Base-by-base conservation (phyloP, 768 basidiomycete genomes). In the Mycena vulgaris region DNA sequence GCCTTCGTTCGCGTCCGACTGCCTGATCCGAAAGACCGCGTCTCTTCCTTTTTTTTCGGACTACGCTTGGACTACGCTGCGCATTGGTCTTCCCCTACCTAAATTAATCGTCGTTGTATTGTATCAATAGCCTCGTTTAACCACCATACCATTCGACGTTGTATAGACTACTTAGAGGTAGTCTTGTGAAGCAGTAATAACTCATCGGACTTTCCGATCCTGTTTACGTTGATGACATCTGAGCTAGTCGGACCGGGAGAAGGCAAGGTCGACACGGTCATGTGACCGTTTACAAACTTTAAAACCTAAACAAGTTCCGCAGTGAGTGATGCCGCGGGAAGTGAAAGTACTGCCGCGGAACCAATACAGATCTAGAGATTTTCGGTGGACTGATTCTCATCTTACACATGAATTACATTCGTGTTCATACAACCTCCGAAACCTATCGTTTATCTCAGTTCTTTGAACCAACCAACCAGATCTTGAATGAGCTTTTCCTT, bases 1-100 rank as follows among this genome's bases (percentile, higher is more conserved):
- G 90, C 51, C 53, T 64, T 7, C 21, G 21, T 21, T 55, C 48
- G 23, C 55, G 55, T 16, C 59, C 40, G 8, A 17, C 48, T 10
- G 39, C 39, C 40, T 49, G 48, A 40, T 27, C 33, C 37, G 33
- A 55, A 37, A 13, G 31, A 16, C 21, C n/a, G 21, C 11, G 11
- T n/a, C 6, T 39, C 28, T 33, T 7, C 3, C 9, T 31, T 25
- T 14, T 37, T 35, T 58, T 23, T 48, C 11, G 19, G 51, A 52
- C 23, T 57, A 11, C 19, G 11, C 40, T n/a, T 39, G 48, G 60
- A 23, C 25, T 30, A 13, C 30, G 14, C 27, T 27, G 14, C 27
- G 8, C 14, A 10, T 45, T 25, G 33, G 27, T 30, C 25, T 19
- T 21, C 19, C n/a, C 42, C 52, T 59, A 59, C 57, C 55, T 51